Percentiles rank a stretch among this genome's conserved stretches.
phyloP scores from a whole-genome alignment of 2,329 filamentous ascomycete genomes.

The Ophioceras dolichostomum region DNA sequence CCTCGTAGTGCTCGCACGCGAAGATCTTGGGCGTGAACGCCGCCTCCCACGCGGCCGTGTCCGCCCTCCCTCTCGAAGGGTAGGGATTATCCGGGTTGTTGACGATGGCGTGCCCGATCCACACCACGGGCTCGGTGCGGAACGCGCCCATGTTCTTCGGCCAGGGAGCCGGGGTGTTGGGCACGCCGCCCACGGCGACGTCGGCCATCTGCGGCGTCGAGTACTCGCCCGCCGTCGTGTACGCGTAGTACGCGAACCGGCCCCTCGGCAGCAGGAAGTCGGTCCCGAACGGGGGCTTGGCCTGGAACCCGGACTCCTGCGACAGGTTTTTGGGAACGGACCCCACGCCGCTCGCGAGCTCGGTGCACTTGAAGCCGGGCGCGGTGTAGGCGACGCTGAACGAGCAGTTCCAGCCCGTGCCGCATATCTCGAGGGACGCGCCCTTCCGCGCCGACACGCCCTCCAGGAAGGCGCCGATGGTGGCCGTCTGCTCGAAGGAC shows the following conservation, averaged over 20 bases:
- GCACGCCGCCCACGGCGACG: constrained; percentile 17
- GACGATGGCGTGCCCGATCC: constrained; percentile 20
- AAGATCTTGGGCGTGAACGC: constrained; percentile 21
- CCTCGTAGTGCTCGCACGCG: constrained; percentile 24
- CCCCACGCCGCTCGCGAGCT: constrained; percentile 16
- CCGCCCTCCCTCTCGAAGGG: constrained; percentile 10
- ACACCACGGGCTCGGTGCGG: constrained; percentile 24
- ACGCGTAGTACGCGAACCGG: constrained; percentile 19
- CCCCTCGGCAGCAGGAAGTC: constrained; percentile 19
- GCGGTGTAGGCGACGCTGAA: constrained; percentile 22
- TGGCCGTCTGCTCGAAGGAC: constrained; percentile 8
- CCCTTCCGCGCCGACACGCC: constrained; percentile 12
- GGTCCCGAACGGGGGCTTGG: constrained; percentile 16
- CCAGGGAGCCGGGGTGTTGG: constrained; percentile 12
- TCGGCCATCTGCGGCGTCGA: constrained; percentile 14
- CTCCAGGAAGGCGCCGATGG: constrained; percentile 10
- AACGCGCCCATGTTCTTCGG: constrained; percentile 22
- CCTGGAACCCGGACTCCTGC: constrained; percentile 13
- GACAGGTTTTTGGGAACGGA: constrained; percentile 11
- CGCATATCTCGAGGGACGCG: constrained; percentile 21
- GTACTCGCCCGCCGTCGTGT: constrained; percentile 21
- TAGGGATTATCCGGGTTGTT: constrained; percentile 9
- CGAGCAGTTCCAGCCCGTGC: constrained; percentile 24
- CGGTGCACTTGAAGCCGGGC: constrained; percentile 25
- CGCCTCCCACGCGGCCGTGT: constrained; percentile 15